Conservation (phyloP, 148 eudicot species). For the Arbutus unedo region DNA sequence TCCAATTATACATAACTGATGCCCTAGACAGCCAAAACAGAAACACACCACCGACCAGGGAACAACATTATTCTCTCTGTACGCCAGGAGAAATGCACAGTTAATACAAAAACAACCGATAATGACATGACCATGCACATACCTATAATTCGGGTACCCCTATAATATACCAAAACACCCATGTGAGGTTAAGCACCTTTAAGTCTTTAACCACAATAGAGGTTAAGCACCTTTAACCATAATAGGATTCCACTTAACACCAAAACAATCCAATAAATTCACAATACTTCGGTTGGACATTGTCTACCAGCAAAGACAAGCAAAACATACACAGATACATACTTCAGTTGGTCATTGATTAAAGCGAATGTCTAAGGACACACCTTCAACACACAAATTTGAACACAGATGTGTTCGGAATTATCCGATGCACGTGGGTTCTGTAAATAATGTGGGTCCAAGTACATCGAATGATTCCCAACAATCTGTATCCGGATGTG, state of each 20-base stretch:
- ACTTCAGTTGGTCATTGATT: too few relatives aligned
- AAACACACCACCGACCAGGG: background rate
- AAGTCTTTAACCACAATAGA: background rate
- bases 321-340: too few relatives aligned
- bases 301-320: background rate
- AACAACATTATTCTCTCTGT: background rate
- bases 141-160: background rate
- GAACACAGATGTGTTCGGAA: too few relatives aligned
- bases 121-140: constrained; percentile 30
- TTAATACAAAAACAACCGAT: constrained; percentile 19
- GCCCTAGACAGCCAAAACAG: background rate
- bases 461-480: too few relatives aligned
- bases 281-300: background rate
- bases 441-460: too few relatives aligned
- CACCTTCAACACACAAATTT: too few relatives aligned
- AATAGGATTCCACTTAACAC: background rate
- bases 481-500: too few relatives aligned
- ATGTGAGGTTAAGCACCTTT: background rate
- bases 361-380: too few relatives aligned
- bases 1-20: constrained; percentile 8
- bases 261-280: background rate
- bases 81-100: constrained; percentile 6
- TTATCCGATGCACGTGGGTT: too few relatives aligned
- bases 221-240: background rate
- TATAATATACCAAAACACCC: background rate